A percentile compares a stretch with the other conserved stretches of the same genome.
Conservation (phyloP, 2,329 filamentous ascomycete genomes). For the Macrophomina pseudophaseolina region DNA sequence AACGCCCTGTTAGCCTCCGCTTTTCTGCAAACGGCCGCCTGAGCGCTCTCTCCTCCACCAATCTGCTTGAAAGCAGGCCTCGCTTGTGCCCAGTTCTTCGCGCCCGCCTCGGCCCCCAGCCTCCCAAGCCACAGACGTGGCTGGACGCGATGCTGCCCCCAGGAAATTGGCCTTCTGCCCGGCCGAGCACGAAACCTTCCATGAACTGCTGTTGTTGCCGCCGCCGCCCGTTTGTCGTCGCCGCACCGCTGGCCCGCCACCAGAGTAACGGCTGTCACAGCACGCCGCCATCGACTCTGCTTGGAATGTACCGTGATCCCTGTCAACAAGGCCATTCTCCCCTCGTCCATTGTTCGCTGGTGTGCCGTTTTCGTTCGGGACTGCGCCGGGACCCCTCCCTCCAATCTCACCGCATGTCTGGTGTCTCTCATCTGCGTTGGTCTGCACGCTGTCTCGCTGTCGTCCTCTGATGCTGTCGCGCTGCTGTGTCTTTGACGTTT, state of each 20-base stretch:
- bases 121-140: background rate
- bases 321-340: conserved; percentile 10
- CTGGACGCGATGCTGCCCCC: background rate
- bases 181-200: background rate
- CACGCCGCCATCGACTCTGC: background rate
- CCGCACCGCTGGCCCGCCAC: background rate
- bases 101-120: background rate
- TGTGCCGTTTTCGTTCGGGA: conserved; percentile 14
- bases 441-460: background rate
- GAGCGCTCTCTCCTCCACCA: background rate
- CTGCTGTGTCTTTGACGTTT: background rate
- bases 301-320: background rate
- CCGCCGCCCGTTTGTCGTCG: background rate
- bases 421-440: conserved; percentile 1
- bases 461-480: background rate
- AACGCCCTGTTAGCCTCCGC: conserved; percentile 1
- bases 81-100: conserved; percentile 3
- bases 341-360: conserved; percentile 5
- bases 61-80: conserved; percentile 1
- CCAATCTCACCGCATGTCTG: conserved; percentile 15
- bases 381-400: conserved; percentile 23
- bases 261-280: background rate
- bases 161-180: conserved; percentile 1
- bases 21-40: conserved; percentile 16
- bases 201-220: background rate